Evolutionary conservation across 768 basidiomycete species (phyloP).

Genomic region (Suillus luteus): DNA sequence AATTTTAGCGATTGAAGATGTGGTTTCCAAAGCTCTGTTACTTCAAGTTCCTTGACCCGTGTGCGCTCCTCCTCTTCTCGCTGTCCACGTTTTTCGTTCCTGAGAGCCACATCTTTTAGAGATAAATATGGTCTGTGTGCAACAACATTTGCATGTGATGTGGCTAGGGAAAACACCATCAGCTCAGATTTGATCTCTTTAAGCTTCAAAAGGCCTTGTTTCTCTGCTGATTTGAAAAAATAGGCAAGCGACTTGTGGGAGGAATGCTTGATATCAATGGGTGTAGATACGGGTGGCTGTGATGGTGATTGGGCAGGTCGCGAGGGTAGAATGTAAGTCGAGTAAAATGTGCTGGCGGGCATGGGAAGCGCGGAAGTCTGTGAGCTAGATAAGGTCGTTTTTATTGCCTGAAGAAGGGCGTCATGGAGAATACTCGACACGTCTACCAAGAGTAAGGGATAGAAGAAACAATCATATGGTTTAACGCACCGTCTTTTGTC

Average conservation of each 20-base stretch:
- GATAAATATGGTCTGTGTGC: conserved; percentile 57
- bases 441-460: neutral
- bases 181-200: conserved; percentile 64
- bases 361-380: conserved; percentile 69
- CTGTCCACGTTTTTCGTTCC: conserved; percentile 59
- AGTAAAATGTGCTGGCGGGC: conserved; percentile 73
- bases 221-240: conserved; percentile 79
- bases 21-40: conserved; percentile 73
- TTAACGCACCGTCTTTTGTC: conserved; percentile 5
- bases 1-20: conserved; percentile 54
- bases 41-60: conserved; percentile 51
- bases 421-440: conserved; percentile 51
- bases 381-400: conserved; percentile 46
- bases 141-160: conserved; percentile 55
- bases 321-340: conserved; percentile 73
- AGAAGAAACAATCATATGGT: neutral
- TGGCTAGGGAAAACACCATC: conserved; percentile 54
- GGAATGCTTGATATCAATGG: conserved; percentile 76
- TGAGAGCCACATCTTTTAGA: conserved; percentile 64
- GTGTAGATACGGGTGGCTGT: conserved; percentile 38
- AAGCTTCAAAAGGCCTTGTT: conserved; percentile 67
- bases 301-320: conserved; percentile 56
- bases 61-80: conserved; percentile 51
- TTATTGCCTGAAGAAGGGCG: conserved; percentile 69
- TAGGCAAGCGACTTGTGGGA: conserved; percentile 77